phyloP scores from a whole-genome alignment of 163 green algal species.

The Scenedesmus sp. region DNA sequence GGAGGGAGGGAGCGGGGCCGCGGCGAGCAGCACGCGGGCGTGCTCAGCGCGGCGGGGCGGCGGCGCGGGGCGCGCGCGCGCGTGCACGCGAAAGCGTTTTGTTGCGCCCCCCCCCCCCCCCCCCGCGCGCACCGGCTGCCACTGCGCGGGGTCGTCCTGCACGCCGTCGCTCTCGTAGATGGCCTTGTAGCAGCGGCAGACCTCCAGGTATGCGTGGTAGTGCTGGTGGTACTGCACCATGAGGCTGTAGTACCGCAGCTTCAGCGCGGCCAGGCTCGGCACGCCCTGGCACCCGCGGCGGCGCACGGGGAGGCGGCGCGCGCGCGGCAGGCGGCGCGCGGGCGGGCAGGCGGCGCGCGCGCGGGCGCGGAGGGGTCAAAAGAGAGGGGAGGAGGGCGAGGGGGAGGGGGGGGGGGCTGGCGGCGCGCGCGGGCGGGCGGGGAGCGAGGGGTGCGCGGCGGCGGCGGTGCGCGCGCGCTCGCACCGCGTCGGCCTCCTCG shows the following conservation, averaged over 20 bases:
- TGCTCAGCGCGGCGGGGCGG: no score
- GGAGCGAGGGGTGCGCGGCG: no score
- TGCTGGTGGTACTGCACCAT: conserved; percentile 91
- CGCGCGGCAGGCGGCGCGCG: background rate
- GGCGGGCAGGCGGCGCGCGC: background rate
- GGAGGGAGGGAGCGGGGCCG: background rate
- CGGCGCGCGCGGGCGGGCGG: no score
- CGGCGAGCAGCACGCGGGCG: no score
- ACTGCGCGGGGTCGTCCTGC: conserved; percentile 67
- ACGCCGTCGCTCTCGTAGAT: conserved; percentile 86
- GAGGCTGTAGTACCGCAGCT: conserved; percentile 94
- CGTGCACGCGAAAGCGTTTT: no score
- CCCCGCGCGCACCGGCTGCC: conserved; percentile 60
- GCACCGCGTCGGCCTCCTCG: conserved; percentile 77
- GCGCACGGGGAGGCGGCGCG: background rate
- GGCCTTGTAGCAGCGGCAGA: conserved; percentile 85
- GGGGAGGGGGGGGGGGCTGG: background rate
- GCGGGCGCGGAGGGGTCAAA: background rate
- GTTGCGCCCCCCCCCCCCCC: no score
- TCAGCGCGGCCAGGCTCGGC: conserved; percentile 88
- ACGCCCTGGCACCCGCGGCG: no score
- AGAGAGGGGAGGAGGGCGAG: background rate
- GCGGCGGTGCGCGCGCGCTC: background rate
- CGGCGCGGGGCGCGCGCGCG: no score
- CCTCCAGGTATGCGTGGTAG: conserved; percentile 93